These are phyloP conservation scores for Ustilago nuda DNA, from an alignment of 1,284 basidiomycete genomes.

Conservation along the genomic window DNA sequence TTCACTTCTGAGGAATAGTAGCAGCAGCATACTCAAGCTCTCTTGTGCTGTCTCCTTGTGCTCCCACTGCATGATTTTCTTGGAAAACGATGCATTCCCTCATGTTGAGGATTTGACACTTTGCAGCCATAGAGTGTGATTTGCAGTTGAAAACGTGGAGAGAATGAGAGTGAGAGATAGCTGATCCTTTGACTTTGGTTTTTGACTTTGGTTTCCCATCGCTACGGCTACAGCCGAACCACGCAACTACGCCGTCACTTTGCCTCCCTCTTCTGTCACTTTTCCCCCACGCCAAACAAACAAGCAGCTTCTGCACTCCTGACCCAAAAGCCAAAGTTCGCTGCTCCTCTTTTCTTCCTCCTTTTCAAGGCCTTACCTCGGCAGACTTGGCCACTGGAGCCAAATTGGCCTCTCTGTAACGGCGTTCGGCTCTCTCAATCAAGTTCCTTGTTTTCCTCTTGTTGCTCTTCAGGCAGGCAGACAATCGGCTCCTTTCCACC, in stretches of 20 bases:
- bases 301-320: background rate
- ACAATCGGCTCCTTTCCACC: no score
- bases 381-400: constrained; percentile 9
- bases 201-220: constrained; percentile 6
- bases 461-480: background rate
- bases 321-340: background rate
- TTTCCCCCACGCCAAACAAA: constrained; percentile 4
- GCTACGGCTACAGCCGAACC: background rate
- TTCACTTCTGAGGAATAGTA: background rate
- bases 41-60: background rate
- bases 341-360: background rate
- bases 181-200: background rate
- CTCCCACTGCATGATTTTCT: constrained; percentile 6
- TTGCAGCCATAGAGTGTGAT: background rate
- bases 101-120: background rate
- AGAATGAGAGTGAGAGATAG: background rate
- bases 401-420: background rate
- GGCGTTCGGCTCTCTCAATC: background rate
- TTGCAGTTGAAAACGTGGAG: constrained; percentile 8
- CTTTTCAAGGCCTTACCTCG: constrained; percentile 18
- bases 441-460: background rate
- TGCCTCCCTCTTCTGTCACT: background rate
- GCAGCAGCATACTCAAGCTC: no score
- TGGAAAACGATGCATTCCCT: background rate
- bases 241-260: background rate